Evolutionary conservation across 2,329 filamentous ascomycete genomes (phyloP).

Genomic region (Fusarium illudens): DNA sequence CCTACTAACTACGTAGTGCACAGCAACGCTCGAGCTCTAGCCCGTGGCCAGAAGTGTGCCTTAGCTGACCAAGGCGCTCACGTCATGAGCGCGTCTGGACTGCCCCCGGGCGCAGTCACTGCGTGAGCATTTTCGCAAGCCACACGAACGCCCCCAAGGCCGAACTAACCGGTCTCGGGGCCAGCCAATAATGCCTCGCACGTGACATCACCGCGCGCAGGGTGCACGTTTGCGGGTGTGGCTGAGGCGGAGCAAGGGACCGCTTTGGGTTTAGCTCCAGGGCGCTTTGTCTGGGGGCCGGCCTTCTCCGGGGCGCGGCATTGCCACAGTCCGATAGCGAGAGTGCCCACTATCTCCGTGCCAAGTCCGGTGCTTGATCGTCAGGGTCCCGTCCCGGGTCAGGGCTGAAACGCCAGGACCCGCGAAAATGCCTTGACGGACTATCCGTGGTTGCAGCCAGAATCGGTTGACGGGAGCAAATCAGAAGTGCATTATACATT

Average conservation of each 20-base stretch:
- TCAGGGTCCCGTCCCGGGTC: conserved; percentile 2
- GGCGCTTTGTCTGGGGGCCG: no score
- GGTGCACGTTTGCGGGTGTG: conserved; percentile 5
- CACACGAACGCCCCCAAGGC: conserved; percentile 26
- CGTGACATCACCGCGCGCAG: conserved; percentile 13
- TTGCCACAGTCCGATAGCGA: conserved; percentile 8
- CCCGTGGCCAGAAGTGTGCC: conserved; percentile 17
- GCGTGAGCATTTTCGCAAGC: conserved; percentile 17
- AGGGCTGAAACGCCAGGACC: neutral
- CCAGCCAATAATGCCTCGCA: conserved; percentile 15
- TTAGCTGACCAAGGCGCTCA: conserved; percentile 35
- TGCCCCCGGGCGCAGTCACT: conserved; percentile 30
- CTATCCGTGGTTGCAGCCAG: neutral
- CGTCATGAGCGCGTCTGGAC: conserved; percentile 12
- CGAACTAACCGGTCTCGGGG: conserved; percentile 9
- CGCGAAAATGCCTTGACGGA: neutral
- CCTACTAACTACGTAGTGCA: neutral
- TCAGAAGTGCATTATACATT: neutral
- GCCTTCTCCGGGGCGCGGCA: conserved; percentile 1
- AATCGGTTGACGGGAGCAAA: neutral
- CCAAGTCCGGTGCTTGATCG: conserved; percentile 13
- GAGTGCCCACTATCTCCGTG: conserved; percentile 13
- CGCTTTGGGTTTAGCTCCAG: neutral
- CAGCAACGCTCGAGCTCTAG: conserved; percentile 4
- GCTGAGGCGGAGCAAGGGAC: conserved; percentile 5